phyloP scores from a whole-genome alignment of 306 rosid genomes.

The Vigna trinervia region DNA sequence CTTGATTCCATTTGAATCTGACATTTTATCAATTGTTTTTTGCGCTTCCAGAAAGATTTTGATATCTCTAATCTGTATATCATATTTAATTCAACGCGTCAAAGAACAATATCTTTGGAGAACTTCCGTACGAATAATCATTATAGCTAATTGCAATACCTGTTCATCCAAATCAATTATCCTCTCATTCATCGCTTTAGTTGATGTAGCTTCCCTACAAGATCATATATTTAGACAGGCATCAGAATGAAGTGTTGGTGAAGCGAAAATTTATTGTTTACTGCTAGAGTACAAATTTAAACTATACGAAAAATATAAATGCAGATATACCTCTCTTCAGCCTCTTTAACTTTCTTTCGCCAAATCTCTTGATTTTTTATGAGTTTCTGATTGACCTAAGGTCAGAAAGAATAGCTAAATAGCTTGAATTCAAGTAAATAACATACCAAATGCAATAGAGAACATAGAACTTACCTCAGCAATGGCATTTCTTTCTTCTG shows the following conservation, averaged over 20 bases:
- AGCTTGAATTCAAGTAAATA: constrained; percentile 30
- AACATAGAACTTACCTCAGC: constrained; percentile 60
- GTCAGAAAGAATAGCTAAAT: constrained; percentile 36
- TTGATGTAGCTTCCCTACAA: constrained; percentile 68
- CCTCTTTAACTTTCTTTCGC: constrained; percentile 69
- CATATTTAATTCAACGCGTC: constrained; percentile 25
- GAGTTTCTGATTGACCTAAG: constrained; percentile 69
- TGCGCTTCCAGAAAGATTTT: constrained; percentile 78
- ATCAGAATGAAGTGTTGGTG: not conserved
- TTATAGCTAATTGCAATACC: constrained; percentile 55
- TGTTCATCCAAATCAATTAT: constrained; percentile 89
- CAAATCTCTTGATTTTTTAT: constrained; percentile 77
- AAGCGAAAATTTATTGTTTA: not conserved
- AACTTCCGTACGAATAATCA: constrained; percentile 21
- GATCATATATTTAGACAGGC: constrained; percentile 44
- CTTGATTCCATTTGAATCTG: constrained; percentile 73
- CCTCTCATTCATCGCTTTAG: constrained; percentile 59
- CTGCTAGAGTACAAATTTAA: constrained; percentile 6
- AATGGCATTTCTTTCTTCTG: constrained; percentile 63
- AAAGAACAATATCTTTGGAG: constrained; percentile 28
- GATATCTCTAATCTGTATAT: constrained; percentile 80
- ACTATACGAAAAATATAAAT: not conserved
- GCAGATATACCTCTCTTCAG: constrained; percentile 71
- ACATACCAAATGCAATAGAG: constrained; percentile 11
- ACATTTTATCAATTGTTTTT: constrained; percentile 68